Evolutionary conservation across 2,329 filamentous ascomycete genomes (phyloP), one percentile per base, ranked within the genome.

Genomic region (Fusarium luffae): DNA sequence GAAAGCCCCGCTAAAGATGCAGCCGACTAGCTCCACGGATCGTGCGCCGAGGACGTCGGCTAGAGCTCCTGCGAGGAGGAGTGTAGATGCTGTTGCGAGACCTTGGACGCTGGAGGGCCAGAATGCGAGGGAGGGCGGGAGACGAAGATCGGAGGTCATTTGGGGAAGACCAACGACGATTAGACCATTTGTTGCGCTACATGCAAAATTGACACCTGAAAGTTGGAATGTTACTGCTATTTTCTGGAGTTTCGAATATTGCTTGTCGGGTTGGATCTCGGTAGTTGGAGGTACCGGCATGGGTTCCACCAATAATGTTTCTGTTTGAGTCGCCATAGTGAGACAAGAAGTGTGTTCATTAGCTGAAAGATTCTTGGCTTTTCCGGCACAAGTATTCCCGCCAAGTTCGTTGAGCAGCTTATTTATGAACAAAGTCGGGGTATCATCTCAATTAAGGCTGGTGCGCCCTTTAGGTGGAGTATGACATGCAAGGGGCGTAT

Each of bases 131-230:
- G 74, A 74, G 7, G 66, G 42, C 10, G 76, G 75, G 3, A 82
- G 66, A 28, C 69, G 54, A 34, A 84, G 69, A 30, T 81, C 79
- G 16, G 68, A 58, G 3, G 81, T 78, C 59, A 85, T 83, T 13
- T 75, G 72, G 7, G 83, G 81, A 1, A 85, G 75, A 21, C 77
- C 77, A 27, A 83, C 77, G 4, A 82, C 74, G 19, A 83, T 74
- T 3, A 83, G 54, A 4, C 74, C 74, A 16, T 75, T 75, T 34
- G 68, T 57, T 30, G 70, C 59, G 47, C 75, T 75, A 11, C 66
- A 61, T 8, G 71, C 61, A 43, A 76, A 73, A 23, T 74, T 76
- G 9, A 76, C 68, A 9, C 74, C 74, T 0, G 68, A 70, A 4
- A 76, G 59, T n/a, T 71, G 71, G 40, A 74, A 63, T 7, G 70